Base-by-base conservation (phyloP, 2,329 filamentous ascomycete genomes). In the Clonostachys sp. region DNA sequence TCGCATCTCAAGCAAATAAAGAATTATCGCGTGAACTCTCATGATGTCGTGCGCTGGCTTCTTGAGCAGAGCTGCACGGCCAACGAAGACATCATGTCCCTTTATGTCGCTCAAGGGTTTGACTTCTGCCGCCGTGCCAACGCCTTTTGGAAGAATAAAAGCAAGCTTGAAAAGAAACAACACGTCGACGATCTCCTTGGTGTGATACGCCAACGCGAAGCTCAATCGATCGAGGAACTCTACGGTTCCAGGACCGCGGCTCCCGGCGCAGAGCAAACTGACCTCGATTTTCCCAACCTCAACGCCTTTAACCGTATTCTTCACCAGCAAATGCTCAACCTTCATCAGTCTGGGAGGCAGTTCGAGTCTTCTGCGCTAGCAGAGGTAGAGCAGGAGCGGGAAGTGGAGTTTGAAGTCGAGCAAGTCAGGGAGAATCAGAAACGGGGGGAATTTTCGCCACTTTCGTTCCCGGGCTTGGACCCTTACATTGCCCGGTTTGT, bases 1-100 rank as follows among this genome's bases (percentile, higher is more conserved):
- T 12, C 4, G 12, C 12, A 63, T 17, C 17, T 13, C 6, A 40
- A 40, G 38, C 12, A 9, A 12, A 4, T n/a, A 3, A 40, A n/a
- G n/a, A 40, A 40, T 12, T n/a, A 7, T 18, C 12, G 17, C n/a
- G 33, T 59, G 1, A 46, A 42, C 0, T 59, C 57, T 2, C 12
- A 46, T 1, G 53, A 61, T 17, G 53, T 62, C 0, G 51, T 86
- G 1, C 55, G 59, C 5, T 87, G 84, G 84, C 70, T 87, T 0
- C 67, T 88, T 0, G 72, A 84, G 41, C 80, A 86, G 46, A 85
- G 82, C 0, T 88, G 84, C 49, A 61, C 66, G 8, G 71, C 64
- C 0, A 83, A 80, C 17, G 79, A 84, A 49, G 75, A 84, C 34
- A 58, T 86, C 0, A 75, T 78, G 43, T 69, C 75, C 0, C 65